Conservation (phyloP, 2,329 filamentous ascomycete species). For the Beauveria brongniartii region DNA sequence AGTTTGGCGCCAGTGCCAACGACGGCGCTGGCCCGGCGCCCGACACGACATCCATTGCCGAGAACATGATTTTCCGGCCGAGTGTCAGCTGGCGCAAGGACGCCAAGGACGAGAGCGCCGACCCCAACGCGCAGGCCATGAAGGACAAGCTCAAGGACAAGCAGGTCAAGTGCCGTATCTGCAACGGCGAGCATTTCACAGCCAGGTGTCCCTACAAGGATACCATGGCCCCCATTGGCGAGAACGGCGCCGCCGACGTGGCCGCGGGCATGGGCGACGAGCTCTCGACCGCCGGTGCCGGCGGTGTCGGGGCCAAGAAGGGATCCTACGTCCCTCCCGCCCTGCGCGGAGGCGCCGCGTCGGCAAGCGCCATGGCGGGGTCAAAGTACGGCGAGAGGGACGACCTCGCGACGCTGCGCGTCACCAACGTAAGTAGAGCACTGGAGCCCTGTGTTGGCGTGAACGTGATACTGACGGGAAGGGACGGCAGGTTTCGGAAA, state of each 20-base stretch:
- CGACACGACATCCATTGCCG: conserved; percentile 87
- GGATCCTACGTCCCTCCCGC: conserved; percentile 92
- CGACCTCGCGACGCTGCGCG: conserved; percentile 89
- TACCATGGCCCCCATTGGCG: conserved; percentile 86
- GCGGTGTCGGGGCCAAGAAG: conserved; percentile 53
- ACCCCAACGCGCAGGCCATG: conserved; percentile 63
- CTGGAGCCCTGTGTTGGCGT: background rate
- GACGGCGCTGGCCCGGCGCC: conserved; percentile 73
- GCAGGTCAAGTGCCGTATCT: conserved; percentile 99
- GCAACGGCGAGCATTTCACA: conserved; percentile 97
- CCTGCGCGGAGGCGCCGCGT: conserved; percentile 61
- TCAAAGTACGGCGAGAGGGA: conserved; percentile 91
- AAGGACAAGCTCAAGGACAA: conserved; percentile 91
- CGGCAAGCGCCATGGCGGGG: conserved; percentile 54
- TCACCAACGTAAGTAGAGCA: conserved; percentile 78
- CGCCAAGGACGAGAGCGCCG: conserved; percentile 71
- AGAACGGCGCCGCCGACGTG: conserved; percentile 44
- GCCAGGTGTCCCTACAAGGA: conserved; percentile 99
- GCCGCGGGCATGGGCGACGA: conserved; percentile 49
- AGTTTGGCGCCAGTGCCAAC: conserved; percentile 87
- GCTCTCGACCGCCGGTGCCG: conserved; percentile 33
- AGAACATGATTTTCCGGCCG: conserved; percentile 97
- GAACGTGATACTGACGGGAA: conserved; percentile 20
- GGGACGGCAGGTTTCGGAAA: conserved; percentile 69
- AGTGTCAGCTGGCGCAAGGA: conserved; percentile 90